phyloP scores from a whole-genome alignment of 495 filamentous ascomycete species.

The Penicillium roqueforti region DNA sequence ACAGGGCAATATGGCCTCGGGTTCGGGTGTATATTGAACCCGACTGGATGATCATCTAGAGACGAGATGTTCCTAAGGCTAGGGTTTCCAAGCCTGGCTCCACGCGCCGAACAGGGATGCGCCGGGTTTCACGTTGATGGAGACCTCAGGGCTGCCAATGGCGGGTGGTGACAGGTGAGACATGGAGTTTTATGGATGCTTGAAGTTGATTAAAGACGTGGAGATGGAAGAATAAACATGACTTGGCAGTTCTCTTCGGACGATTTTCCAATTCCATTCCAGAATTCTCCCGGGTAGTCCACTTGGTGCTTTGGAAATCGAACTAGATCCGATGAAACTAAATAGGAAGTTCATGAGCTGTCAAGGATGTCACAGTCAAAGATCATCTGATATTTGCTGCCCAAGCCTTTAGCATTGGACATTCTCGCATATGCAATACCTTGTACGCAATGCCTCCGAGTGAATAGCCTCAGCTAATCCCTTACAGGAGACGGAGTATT shows the following conservation, averaged over 20 bases:
- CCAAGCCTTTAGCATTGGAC: not conserved
- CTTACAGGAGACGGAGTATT: no score
- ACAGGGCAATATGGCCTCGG: not conserved
- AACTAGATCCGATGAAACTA: slow-evolving; percentile 1
- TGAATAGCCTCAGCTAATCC: no score
- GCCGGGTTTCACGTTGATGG: slow-evolving; percentile 23
- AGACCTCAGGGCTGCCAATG: not conserved
- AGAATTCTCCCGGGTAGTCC: not conserved
- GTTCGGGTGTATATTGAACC: not conserved
- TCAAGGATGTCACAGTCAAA: not conserved
- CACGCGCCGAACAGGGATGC: slow-evolving; percentile 24
- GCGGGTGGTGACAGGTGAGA: not conserved
- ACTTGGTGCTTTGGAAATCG: not conserved
- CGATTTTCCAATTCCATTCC: not conserved
- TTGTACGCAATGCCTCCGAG: no score
- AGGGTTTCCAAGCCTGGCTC: slow-evolving; percentile 22
- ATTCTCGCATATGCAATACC: not conserved
- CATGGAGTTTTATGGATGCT: not conserved
- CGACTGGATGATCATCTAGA: slow-evolving; percentile 2
- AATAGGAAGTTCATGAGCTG: not conserved
- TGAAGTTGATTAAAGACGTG: not conserved
- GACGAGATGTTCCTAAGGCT: slow-evolving; percentile 16
- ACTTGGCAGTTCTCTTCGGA: not conserved
- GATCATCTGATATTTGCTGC: no score
- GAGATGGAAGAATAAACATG: slow-evolving; percentile 3